Conservation (phyloP, 2,329 filamentous ascomycete genomes). For the Ciborinia camelliae region DNA sequence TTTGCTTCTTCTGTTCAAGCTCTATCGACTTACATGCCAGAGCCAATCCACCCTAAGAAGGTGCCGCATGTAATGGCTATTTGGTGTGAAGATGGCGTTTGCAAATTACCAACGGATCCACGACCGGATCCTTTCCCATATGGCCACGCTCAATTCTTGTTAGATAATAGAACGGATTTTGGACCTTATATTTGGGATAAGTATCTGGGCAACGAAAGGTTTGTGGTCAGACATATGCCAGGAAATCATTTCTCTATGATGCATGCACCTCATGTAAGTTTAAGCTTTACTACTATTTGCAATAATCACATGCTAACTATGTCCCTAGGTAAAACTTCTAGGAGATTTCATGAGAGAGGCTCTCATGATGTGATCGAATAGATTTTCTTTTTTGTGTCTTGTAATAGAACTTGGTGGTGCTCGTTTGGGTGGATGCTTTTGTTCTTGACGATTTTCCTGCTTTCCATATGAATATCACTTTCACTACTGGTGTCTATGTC, state of each 20-base stretch:
- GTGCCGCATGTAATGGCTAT: conserved; percentile 16
- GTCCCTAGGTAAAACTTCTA: conserved; percentile 10
- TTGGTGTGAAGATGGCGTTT: conserved; percentile 19
- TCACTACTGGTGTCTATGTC: background rate
- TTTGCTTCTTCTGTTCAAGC: conserved; percentile 14
- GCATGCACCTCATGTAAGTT: conserved; percentile 39
- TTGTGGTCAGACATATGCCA: conserved; percentile 45
- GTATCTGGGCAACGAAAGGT: conserved; percentile 14
- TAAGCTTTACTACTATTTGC: too few relatives aligned
- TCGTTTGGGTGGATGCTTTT: background rate
- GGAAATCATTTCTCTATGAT: conserved; percentile 33
- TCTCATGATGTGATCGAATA: conserved; percentile 8
- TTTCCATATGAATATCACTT: background rate
- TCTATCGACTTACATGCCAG: conserved; percentile 15
- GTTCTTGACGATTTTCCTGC: background rate
- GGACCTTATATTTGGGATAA: conserved; percentile 19
- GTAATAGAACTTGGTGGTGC: conserved; percentile 8
- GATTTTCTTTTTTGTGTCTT: background rate
- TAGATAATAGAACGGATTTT: conserved; percentile 20
- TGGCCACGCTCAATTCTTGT: conserved; percentile 16
- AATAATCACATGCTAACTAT: background rate
- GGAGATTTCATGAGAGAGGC: conserved; percentile 18
- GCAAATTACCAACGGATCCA: conserved; percentile 43
- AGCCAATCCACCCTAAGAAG: conserved; percentile 12
- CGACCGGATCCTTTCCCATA: conserved; percentile 17